Base-by-base conservation (phyloP, 306 rosid species). In the Rosa lucieae region DNA sequence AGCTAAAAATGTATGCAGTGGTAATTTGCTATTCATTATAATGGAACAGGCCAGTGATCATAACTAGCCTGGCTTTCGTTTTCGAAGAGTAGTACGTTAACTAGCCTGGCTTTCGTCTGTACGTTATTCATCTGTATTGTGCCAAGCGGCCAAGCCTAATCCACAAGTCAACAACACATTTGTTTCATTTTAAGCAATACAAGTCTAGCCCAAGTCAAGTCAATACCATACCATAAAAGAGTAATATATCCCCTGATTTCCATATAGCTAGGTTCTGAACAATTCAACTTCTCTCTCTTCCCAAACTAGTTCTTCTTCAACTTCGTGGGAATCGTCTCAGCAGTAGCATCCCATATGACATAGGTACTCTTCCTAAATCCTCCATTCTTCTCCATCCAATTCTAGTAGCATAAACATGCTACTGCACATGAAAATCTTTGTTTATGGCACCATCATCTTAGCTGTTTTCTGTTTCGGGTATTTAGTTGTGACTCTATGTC, bases 401-500 rank as follows among this genome's bases (percentile, higher is more conserved):
- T 66, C 43, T 37, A 37, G 46, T 37, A 63, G 37, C 70, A 32
- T 65, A 37, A 18, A 66, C 46, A 66, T 37, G 70, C 12, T 15
- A 23, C 23, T 66, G 23, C 70, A 15, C 26, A 6, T 66, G 70
- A 66, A 66, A 3, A 37, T 66, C 70, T 37, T 66, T 6, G 47
- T 17, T 66, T 4, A 5, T 5, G 70, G 70, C 13, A 15, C 44
- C 70, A 65, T 32, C 18, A 35, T 35, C 44, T 35, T 65, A 65
- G 70, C 44, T 65, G 43, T 32, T 35, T 66, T 66, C 21, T 66
- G 70, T 66, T 35, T 66, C 10, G 70, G 70, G 47, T 66, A 66
- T 17, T 66, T 66, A 12, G 37, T 61, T 61, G 39, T 23, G 29
- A 23, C 1, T 26, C 67, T 39, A 8, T 65, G 10, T 65, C 44